These are phyloP conservation scores for Aspergillus sclerotioniger DNA, from an alignment of 495 filamentous ascomycete genomes.

Conservation along the genomic window DNA sequence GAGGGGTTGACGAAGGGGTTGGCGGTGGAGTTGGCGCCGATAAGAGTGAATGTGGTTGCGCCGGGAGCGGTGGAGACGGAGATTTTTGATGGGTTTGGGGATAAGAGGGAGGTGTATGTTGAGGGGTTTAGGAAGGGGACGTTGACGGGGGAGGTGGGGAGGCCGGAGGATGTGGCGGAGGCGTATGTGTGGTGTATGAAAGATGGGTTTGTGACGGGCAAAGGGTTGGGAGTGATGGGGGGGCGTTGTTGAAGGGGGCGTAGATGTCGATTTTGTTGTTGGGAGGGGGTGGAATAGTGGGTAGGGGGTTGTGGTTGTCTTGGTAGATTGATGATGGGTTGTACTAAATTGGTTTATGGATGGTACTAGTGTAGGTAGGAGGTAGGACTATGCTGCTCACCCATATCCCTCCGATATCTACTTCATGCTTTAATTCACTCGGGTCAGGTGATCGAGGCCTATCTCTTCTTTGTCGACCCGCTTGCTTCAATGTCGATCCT, in stretches of 20 bases:
- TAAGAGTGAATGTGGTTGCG: constrained; percentile 59
- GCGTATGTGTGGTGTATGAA: constrained; percentile 64
- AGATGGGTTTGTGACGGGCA: constrained; percentile 53
- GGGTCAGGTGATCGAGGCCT: too few species aligned
- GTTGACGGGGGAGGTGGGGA: constrained; percentile 47
- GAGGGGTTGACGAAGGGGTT: constrained; percentile 48
- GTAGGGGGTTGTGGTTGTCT: too few species aligned
- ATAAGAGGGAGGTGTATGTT: constrained; percentile 23
- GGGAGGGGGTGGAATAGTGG: neutral
- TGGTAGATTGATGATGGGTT: too few species aligned
- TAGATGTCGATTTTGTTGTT: neutral
- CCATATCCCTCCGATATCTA: too few species aligned
- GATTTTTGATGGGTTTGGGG: constrained; percentile 37
- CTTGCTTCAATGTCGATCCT: too few species aligned
- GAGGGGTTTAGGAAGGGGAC: constrained; percentile 24
- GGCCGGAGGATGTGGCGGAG: constrained; percentile 59
- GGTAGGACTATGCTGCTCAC: too few species aligned
- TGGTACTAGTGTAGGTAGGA: too few species aligned
- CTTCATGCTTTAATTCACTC: too few species aligned
- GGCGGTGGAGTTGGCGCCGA: constrained; percentile 56
- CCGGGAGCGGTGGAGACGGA: constrained; percentile 57
- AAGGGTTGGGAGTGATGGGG: constrained; percentile 39
- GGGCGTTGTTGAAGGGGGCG: constrained; percentile 22
- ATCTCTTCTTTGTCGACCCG: too few species aligned
- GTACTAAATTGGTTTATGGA: too few species aligned